These are phyloP conservation scores for Geosmithia flava DNA, from an alignment of 2,329 filamentous ascomycete species.

Conservation along the genomic window DNA sequence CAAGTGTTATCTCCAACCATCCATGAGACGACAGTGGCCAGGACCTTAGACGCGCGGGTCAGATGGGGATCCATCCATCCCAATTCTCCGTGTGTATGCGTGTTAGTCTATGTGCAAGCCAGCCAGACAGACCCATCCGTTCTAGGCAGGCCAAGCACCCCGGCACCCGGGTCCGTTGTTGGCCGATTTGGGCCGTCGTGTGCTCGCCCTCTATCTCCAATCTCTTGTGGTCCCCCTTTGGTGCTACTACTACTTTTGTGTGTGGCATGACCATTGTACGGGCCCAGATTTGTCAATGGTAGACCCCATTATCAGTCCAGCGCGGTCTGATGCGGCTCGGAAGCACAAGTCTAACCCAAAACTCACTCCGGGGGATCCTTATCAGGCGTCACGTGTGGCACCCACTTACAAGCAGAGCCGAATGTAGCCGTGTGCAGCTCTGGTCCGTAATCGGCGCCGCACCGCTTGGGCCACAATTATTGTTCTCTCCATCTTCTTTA, in stretches of 20 bases:
- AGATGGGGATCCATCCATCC: neutral
- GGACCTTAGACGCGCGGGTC: neutral
- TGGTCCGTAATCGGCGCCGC: neutral
- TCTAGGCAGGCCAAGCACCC: neutral
- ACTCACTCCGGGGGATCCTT: neutral
- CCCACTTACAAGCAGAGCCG: neutral
- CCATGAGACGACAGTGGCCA: neutral
- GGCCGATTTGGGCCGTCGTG: neutral
- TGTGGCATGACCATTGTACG: too few species aligned
- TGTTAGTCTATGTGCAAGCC: neutral
- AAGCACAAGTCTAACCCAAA: neutral
- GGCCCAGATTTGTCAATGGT: too few species aligned
- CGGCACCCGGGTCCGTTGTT: neutral
- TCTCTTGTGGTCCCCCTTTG: too few species aligned
- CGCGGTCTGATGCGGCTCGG: neutral
- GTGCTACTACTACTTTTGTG: too few species aligned
- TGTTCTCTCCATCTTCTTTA: neutral
- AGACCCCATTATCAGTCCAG: too few species aligned
- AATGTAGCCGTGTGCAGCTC: neutral
- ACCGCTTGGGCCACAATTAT: neutral
- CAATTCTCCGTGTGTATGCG: too few species aligned
- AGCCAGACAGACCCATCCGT: neutral
- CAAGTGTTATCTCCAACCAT: neutral
- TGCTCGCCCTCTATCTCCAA: neutral
- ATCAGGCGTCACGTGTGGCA: neutral